Conservation (phyloP, 345 rosid genomes). For the Camelina laxa region DNA sequence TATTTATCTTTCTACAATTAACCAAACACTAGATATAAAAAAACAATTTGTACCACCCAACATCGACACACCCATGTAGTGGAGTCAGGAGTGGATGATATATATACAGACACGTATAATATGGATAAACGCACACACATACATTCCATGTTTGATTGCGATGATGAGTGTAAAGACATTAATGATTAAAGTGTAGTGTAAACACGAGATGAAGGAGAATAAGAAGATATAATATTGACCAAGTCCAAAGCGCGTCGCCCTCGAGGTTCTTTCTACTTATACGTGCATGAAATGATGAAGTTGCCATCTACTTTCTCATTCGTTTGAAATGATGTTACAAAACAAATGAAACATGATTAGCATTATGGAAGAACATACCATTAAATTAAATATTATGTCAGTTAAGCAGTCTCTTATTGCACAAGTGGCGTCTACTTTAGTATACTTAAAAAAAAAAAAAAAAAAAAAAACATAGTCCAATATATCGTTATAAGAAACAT, state of each 20-base stretch:
- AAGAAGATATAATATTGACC: conserved; percentile 22
- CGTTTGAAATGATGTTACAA: background rate
- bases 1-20: background rate
- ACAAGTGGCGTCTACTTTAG: background rate
- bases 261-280: conserved; percentile 36
- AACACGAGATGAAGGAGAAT: conserved; percentile 20
- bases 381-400: background rate
- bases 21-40: background rate
- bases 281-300: conserved; percentile 37
- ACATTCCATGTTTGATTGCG: conserved; percentile 17
- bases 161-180: conserved; percentile 26
- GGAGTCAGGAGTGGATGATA: conserved; percentile 43
- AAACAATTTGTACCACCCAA: conserved; percentile 10
- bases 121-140: conserved; percentile 15
- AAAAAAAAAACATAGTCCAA: background rate
- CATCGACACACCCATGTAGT: conserved; percentile 32
- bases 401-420: background rate
- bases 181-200: conserved; percentile 35
- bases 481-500: background rate
- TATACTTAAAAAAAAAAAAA: background rate
- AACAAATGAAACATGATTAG: background rate
- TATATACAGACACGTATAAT: conserved; percentile 29
- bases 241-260: conserved; percentile 39
- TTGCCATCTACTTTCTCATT: conserved; percentile 31
- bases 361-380: background rate